Percentiles rank a stretch among this genome's conserved stretches.
These are phyloP conservation scores for Davidsoniella neocaledoniae DNA, from an alignment of 2,329 filamentous ascomycete species.

Conservation along the genomic window DNA sequence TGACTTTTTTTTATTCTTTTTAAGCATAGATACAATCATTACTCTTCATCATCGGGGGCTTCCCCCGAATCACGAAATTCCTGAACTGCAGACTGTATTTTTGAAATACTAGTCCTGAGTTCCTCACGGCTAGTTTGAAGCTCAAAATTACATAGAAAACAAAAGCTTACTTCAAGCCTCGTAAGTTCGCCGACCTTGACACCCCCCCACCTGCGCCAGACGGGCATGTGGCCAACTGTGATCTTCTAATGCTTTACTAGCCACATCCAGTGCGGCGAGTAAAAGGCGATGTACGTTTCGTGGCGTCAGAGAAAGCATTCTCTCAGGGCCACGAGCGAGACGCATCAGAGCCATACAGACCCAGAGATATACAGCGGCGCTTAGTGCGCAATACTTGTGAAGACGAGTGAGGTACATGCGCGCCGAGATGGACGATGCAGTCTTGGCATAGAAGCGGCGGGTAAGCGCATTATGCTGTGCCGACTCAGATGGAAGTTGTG, in stretches of 20 bases:
- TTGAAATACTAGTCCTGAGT: constrained; percentile 18
- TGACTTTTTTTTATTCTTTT: too few species aligned
- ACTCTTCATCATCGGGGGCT: too few species aligned
- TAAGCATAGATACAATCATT: too few species aligned
- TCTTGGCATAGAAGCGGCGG: constrained; percentile 84
- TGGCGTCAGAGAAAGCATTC: constrained; percentile 61
- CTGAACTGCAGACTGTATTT: too few species aligned
- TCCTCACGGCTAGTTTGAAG: constrained; percentile 43
- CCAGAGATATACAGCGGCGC: constrained; percentile 70
- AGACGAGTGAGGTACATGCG: constrained; percentile 74
- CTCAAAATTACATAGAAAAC: constrained; percentile 73
- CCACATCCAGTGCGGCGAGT: constrained; percentile 68
- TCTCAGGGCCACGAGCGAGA: constrained; percentile 55
- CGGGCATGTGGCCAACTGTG: constrained; percentile 71
- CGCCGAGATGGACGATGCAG: constrained; percentile 65
- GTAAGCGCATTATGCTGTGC: constrained; percentile 56
- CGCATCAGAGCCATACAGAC: constrained; percentile 59
- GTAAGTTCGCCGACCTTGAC: constrained; percentile 70
- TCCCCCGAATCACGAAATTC: too few species aligned
- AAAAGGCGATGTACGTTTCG: constrained; percentile 77
- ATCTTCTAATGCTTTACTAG: constrained; percentile 92
- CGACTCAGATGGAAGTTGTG: not conserved
- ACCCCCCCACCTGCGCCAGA: constrained; percentile 73
- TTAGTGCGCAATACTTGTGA: constrained; percentile 85
- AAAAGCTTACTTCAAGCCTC: constrained; percentile 75